Evolutionary conservation across 2,329 filamentous ascomycete genomes (phyloP).

Genomic region (Fusarium ramigenum): DNA sequence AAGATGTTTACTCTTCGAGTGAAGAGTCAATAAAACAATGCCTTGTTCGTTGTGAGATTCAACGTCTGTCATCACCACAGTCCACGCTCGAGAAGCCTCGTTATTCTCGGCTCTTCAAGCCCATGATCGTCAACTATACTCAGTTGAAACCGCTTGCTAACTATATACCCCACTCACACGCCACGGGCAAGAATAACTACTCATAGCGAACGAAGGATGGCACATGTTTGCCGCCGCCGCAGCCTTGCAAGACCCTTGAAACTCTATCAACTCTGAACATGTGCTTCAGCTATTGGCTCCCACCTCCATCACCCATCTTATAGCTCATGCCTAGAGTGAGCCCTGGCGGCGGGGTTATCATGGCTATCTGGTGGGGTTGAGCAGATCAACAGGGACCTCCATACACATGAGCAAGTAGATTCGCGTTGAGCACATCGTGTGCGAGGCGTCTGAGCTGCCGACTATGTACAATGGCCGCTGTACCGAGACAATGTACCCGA

Average conservation of each 20-base stretch:
- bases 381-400: conserved; percentile 33
- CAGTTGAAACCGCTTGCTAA: conserved; percentile 5
- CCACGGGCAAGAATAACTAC: conserved; percentile 15
- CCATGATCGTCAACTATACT: conserved; percentile 18
- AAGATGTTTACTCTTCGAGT: background rate
- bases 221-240: conserved; percentile 38
- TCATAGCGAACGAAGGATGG: conserved; percentile 40
- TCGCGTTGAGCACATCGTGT: conserved; percentile 26
- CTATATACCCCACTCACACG: conserved; percentile 36
- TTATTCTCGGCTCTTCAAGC: background rate
- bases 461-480: conserved; percentile 10
- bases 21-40: background rate
- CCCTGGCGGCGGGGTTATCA: conserved; percentile 40
- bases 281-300: conserved; percentile 56
- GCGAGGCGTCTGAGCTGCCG: conserved; percentile 24
- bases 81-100: background rate
- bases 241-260: conserved; percentile 40
- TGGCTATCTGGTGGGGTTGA: conserved; percentile 36
- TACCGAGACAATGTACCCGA: conserved; percentile 15
- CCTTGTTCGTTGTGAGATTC: too few relatives aligned
- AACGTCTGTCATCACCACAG: background rate
- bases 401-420: conserved; percentile 27
- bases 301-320: conserved; percentile 26
- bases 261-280: conserved; percentile 46
- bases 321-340: conserved; percentile 6